These are phyloP conservation scores for Colletotrichum trifolii DNA, from an alignment of 2,329 filamentous ascomycete species.

Conservation along the genomic window DNA sequence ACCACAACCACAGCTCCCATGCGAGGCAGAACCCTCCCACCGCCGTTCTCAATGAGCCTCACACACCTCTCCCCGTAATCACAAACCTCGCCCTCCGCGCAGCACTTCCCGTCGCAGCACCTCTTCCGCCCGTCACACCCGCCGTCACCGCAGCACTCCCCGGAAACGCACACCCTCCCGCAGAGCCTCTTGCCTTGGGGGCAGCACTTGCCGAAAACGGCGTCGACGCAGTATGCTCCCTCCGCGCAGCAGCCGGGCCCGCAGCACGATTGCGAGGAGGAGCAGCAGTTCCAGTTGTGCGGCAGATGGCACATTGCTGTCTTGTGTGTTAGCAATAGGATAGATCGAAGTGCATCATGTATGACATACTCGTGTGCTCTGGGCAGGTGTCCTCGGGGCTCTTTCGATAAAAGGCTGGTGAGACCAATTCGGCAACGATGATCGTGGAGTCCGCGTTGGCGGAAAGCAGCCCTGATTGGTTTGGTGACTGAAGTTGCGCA, in stretches of 20 bases:
- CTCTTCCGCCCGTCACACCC: background rate
- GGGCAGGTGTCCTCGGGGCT: slow-evolving; percentile 9
- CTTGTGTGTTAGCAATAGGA: background rate
- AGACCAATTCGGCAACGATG: background rate
- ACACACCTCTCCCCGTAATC: slow-evolving; percentile 10
- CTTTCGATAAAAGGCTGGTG: background rate
- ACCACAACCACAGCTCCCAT: background rate
- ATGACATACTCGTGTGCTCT: background rate
- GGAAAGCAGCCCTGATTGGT: background rate
- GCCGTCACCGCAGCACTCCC: slow-evolving; percentile 20
- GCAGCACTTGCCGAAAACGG: slow-evolving; percentile 25
- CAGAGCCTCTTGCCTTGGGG: slow-evolving; percentile 12
- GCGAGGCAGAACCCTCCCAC: background rate
- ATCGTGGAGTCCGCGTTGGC: background rate
- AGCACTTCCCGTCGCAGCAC: slow-evolving; percentile 21
- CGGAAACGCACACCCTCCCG: slow-evolving; percentile 15
- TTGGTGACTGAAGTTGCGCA: too few species aligned
- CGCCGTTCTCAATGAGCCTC: background rate
- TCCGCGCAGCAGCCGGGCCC: slow-evolving; percentile 26
- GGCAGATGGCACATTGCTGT: slow-evolving; percentile 28
- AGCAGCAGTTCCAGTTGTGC: slow-evolving; percentile 35
- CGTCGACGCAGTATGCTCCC: slow-evolving; percentile 26
- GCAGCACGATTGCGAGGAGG: slow-evolving; percentile 12
- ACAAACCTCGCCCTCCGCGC: slow-evolving; percentile 7
- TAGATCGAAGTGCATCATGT: fast-evolving